Conservation (phyloP, 2,329 filamentous ascomycete genomes). For the Thelonectria rubi region DNA sequence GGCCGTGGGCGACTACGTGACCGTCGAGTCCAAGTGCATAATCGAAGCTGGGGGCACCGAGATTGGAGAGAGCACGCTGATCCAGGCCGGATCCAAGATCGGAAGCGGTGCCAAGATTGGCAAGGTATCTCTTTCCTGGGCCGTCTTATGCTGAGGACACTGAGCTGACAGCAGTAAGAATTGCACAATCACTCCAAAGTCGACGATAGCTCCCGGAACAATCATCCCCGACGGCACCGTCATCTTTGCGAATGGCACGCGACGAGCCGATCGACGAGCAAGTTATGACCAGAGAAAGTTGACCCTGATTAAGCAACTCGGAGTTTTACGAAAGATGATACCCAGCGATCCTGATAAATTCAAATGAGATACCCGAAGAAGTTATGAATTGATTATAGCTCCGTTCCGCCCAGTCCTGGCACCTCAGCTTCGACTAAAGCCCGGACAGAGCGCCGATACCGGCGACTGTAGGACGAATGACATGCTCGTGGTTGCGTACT, state of each 20-base stretch:
- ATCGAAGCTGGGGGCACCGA: conserved; percentile 71
- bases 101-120: conserved; percentile 70
- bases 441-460: too few relatives aligned
- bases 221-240: conserved; percentile 73
- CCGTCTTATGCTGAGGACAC: background rate
- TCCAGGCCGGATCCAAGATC: conserved; percentile 69
- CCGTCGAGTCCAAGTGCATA: conserved; percentile 66
- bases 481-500: too few relatives aligned
- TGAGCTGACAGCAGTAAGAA: conserved; percentile 55
- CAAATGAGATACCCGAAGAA: conserved; percentile 40
- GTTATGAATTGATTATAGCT: too few relatives aligned
- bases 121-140: conserved; percentile 57
- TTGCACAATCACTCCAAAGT: conserved; percentile 75
- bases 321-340: conserved; percentile 73
- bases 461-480: too few relatives aligned
- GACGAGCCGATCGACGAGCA: conserved; percentile 67
- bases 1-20: conserved; percentile 67
- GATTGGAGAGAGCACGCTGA: conserved; percentile 66
- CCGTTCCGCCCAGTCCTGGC: too few relatives aligned
- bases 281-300: conserved; percentile 70
- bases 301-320: conserved; percentile 72
- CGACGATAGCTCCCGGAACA: conserved; percentile 65
- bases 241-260: conserved; percentile 71
- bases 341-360: conserved; percentile 67
- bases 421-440: too few relatives aligned